Conservation (phyloP, 1,139 yeast genomes). For the Meyerozyma sp. region DNA sequence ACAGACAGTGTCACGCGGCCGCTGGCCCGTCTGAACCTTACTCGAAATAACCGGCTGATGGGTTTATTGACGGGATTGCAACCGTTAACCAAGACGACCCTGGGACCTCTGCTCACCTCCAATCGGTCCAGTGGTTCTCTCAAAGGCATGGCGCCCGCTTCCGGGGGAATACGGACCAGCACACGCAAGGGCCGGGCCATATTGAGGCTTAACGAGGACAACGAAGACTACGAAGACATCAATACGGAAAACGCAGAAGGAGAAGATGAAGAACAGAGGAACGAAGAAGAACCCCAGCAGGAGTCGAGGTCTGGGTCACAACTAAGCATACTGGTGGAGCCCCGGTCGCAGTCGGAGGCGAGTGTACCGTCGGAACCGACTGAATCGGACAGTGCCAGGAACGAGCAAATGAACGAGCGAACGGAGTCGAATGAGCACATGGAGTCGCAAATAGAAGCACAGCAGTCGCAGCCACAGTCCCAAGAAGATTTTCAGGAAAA, state of each 20-base stretch:
- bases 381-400: neutral
- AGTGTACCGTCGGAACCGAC: neutral
- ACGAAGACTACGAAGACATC: conserved; percentile 8
- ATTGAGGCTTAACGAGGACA: conserved; percentile 26
- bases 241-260: conserved; percentile 4
- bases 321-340: neutral
- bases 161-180: conserved; percentile 16
- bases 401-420: too few relatives aligned
- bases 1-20: conserved; percentile 34
- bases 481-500: neutral
- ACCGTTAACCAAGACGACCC: conserved; percentile 33
- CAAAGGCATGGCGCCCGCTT: neutral
- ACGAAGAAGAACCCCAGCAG: neutral
- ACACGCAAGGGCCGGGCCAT: conserved; percentile 38
- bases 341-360: neutral
- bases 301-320: neutral
- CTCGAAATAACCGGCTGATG: conserved; percentile 33
- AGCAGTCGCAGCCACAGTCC: neutral
- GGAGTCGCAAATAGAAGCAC: too few relatives aligned
- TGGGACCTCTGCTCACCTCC: neutral
- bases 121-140: neutral
- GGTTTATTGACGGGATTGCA: conserved; percentile 34
- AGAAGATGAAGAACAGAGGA: neutral
- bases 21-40: conserved; percentile 18
- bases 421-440: too few relatives aligned